Base-by-base conservation (phyloP, 768 basidiomycete genomes). In the Lepiota venenata region DNA sequence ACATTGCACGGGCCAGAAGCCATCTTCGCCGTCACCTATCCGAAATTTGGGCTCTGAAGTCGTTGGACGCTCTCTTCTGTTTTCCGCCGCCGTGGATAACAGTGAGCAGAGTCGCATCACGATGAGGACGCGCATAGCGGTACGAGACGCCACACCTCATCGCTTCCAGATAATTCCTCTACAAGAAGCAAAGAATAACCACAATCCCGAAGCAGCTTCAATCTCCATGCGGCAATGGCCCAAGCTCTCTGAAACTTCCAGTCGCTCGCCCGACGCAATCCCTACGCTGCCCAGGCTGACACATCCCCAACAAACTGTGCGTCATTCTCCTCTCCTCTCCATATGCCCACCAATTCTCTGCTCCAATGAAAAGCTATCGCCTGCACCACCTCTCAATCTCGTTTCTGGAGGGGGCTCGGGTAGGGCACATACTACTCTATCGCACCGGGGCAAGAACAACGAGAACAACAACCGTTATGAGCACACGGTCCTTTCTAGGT, bases 91-190 rank as follows among this genome's bases (percentile, higher is more conserved):
- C 47, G 46, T 54, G 2, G 64, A 65, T 25, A 41, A 44, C 27
- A 49, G 25, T 39, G 66, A 66, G 40, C 57, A 57, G 15, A 58
- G 63, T 20, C 61, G 60, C n/a, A 60, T 74, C 40, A 75, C 64
- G 44, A 77, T 76, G 76, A 73, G 72, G 63, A 76, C 76, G 21
- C 70, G 73, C 20, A 67, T 78, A 39, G 72, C 75, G 39, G 71
- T 77, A 29, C 74, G 74, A 15, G 74, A 77, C 55, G 69, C 67
- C 53, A 71, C 65, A 3, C 72, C 74, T 21, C 76, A 77, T 47
- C 68, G 73, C 18, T 76, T 77, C 51, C 75, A 76, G 56, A 66
- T 77, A 16, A 63, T 77, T 27, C 71, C 74, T 12, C 66, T 76
- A 29, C 69, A 70, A 50, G 73, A 77, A 38, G 69, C 63, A 25